Base-by-base conservation (phyloP, 768 basidiomycete species). In the Auricularia sp. region DNA sequence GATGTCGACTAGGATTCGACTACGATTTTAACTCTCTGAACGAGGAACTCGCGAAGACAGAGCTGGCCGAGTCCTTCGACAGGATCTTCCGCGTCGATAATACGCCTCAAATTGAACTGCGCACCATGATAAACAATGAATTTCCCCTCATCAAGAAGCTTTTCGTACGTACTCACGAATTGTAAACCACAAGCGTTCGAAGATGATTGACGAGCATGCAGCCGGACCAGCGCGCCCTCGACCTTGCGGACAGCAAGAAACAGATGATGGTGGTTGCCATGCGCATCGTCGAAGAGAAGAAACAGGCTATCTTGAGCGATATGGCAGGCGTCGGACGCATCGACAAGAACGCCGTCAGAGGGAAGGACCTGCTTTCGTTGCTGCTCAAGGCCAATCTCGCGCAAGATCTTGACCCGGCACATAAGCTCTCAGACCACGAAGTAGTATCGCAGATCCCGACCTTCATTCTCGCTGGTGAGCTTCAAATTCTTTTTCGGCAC, bases 351-450 rank as follows among this genome's bases (percentile, higher is more conserved):
- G 64, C 47, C 39, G 59, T 76, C 11, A 68, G 67, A 0, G 77
- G 77, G 18, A 79, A 83, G n/a, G 87, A 88, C 73, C 70, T 90
- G 3, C 74, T 89, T 2, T 84, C 83, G 0, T 68, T 87, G 35
- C 76, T 89, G 3, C 75, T 88, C 53, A 78, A 79, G 65, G 87
- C 87, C 3, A 90, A 89, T 69, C 80, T 85, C 74, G 80, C 84
- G 0, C 80, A 79, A 0, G 84, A 89, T 69, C 68, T 86, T 5
- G 80, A 81, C 0, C 80, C 81, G 8, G 75, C 68, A 56, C 85
- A 87, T 69, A 75, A 75, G 47, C 74, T 90, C 74, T 79, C 79
- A 0, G 87, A 90, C 64, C 78, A 78, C 33, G 87, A 89, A 65
- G 84, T 89, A 14, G 65, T 87, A 1, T 75, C 77, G 6, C 82